Evolutionary conservation across 495 filamentous ascomycete genomes (phyloP), one percentile per base, ranked within the genome.

Genomic region (Thozetella sp.): DNA sequence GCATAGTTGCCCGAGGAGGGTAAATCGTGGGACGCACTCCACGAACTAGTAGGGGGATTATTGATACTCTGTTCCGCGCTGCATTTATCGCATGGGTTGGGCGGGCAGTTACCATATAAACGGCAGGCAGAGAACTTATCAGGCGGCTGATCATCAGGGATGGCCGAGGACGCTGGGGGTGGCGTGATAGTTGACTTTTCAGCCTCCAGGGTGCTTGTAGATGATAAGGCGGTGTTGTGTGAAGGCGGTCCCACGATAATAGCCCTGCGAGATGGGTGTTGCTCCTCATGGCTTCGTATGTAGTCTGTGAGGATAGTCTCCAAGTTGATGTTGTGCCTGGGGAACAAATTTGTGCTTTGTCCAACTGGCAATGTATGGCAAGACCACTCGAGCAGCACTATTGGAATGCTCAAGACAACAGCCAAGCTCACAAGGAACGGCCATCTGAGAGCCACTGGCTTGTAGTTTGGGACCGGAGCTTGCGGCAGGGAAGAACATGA

Each of bases 371-470:
- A 62, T 13, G 54, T 55, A 19, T 55, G 56, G 11, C 69, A 64
- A 19, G 68, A 70, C 27, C 59, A 65, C 2, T 37, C 67, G 46
- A 73, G 46, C 3, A 65, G 17, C 2, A 59, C 65, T 6, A 74
- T 34, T 10, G 68, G 34, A 0, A 54, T 61, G 22, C 67, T 24
- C 54, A 74, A 46, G 30, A 62, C 53, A 6, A 62, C 23, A 22
- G 66, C 48, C 40, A 71, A 50, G 27, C 11, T 37, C 0, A 51
- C 40, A n/a, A 76, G 58, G 62, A 74, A 76, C 22, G 64, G 60
- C 70, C 73, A 73, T 64, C 68, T 63, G 56, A 76, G 51, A 10
- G 72, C 62, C n/a, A 60, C 43, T 10, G 73, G 73, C 52, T 64
- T 67, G 57, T 76, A 76, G 57, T 75, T 68, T 25, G 67, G 67